phyloP scores from a whole-genome alignment of 108 stramenopile genomes.

The Aurantiochytrium sp. region DNA sequence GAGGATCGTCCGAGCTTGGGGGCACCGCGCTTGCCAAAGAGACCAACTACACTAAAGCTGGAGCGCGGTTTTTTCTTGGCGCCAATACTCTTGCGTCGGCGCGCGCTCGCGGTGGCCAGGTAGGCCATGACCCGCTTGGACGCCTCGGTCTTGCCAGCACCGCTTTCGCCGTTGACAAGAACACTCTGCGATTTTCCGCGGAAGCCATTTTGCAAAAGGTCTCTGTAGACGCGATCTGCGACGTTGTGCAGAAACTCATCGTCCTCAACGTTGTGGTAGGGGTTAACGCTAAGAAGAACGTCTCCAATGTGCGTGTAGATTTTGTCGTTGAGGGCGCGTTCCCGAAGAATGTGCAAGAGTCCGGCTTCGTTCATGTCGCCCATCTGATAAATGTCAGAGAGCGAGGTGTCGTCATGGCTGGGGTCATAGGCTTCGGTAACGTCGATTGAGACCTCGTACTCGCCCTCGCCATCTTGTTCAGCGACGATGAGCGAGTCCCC shows the following conservation, averaged over 20 bases:
- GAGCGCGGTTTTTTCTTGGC: neutral
- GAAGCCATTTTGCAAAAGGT: neutral
- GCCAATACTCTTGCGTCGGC: neutral
- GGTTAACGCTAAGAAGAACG: conserved; percentile 38
- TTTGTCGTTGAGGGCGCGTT: conserved; percentile 24
- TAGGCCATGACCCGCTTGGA: conserved; percentile 16
- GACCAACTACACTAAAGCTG: neutral
- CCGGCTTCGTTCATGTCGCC: conserved; percentile 24
- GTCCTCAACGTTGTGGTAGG: conserved; percentile 26
- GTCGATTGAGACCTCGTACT: neutral
- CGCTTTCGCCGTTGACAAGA: conserved; percentile 26
- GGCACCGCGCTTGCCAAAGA: neutral
- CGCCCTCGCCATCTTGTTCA: neutral
- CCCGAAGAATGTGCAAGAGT: conserved; percentile 28
- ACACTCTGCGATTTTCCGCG: conserved; percentile 21
- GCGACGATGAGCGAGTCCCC: neutral
- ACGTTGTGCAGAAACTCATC: conserved; percentile 25
- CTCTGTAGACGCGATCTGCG: conserved; percentile 22
- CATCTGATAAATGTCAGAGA: conserved; percentile 23
- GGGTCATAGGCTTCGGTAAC: neutral
- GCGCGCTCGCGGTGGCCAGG: neutral
- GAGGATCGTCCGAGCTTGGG: neutral
- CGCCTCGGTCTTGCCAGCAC: conserved; percentile 30
- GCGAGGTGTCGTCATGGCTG: neutral
- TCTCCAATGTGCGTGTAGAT: conserved; percentile 45